A percentile compares a stretch with the other conserved stretches of the same genome.
phyloP scores from a whole-genome alignment of 2,329 filamentous ascomycete species.

The Cadophora luteo-olivacea region DNA sequence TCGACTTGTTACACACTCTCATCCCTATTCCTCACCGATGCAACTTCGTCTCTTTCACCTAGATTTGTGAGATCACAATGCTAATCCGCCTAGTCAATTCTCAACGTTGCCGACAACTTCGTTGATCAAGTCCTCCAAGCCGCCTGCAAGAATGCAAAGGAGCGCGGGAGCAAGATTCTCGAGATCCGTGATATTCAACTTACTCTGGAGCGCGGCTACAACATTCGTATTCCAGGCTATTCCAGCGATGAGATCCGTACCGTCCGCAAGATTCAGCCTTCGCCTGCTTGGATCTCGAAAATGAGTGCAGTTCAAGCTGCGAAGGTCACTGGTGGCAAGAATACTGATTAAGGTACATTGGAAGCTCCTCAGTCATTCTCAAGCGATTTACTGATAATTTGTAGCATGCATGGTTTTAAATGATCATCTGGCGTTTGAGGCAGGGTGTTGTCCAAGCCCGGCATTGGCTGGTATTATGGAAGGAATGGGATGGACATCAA shows the following conservation, averaged over 20 bases:
- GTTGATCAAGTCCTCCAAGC: slow-evolving; percentile 88
- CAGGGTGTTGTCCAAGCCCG: slow-evolving; percentile 11
- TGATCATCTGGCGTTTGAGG: slow-evolving; percentile 24
- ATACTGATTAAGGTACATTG: slow-evolving; percentile 34
- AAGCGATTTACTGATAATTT: too few relatives aligned
- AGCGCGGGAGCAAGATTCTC: slow-evolving; percentile 86
- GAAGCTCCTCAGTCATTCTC: background rate
- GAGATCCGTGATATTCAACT: slow-evolving; percentile 89
- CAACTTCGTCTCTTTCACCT: background rate
- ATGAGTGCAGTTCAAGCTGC: slow-evolving; percentile 96
- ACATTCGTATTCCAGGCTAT: slow-evolving; percentile 92
- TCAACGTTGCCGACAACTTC: slow-evolving; percentile 91
- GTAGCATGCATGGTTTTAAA: background rate
- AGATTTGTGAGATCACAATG: background rate
- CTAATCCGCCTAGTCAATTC: slow-evolving; percentile 68
- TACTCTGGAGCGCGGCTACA: slow-evolving; percentile 83
- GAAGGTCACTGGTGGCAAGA: slow-evolving; percentile 70
- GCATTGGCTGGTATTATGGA: slow-evolving; percentile 24
- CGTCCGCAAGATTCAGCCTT: slow-evolving; percentile 90
- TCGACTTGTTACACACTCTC: background rate
- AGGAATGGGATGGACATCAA: slow-evolving; percentile 21
- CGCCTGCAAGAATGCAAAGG: slow-evolving; percentile 90
- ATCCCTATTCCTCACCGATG: background rate
- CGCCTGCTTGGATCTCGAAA: slow-evolving; percentile 90
- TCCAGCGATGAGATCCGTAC: slow-evolving; percentile 93